phyloP scores from a whole-genome alignment of 768 basidiomycete genomes.

The Leccinum subtestaceum region DNA sequence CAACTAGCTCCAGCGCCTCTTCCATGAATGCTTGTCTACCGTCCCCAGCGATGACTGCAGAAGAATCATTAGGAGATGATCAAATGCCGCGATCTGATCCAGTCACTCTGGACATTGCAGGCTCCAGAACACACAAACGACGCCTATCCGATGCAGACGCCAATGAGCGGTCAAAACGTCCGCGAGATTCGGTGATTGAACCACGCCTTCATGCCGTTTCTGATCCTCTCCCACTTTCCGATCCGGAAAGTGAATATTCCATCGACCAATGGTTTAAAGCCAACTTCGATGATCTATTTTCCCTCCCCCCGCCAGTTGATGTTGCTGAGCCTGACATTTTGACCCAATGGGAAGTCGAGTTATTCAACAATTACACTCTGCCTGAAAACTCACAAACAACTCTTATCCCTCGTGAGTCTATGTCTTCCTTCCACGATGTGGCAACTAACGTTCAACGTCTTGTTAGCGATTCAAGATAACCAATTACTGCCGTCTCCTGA shows the following conservation, averaged over 20 bases:
- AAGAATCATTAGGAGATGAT: not conserved
- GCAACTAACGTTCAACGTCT: not conserved
- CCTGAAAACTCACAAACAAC: slow-evolving; percentile 2
- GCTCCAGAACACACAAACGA: slow-evolving; percentile 27
- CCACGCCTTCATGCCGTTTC: not conserved
- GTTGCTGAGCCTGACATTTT: slow-evolving; percentile 23
- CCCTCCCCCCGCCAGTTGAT: not conserved
- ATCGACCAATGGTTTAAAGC: slow-evolving; percentile 39
- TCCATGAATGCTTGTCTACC: not conserved
- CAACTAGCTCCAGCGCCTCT: not conserved
- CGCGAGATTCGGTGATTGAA: not conserved
- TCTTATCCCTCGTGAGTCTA: not conserved
- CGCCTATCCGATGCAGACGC: slow-evolving; percentile 5
- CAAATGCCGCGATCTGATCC: not conserved
- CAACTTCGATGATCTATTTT: slow-evolving; percentile 23
- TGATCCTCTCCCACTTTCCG: not conserved
- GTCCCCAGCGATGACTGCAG: not conserved
- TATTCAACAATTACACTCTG: slow-evolving; percentile 28
- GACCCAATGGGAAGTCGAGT: slow-evolving; percentile 30
- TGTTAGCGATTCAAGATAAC: not conserved
- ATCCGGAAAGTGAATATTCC: slow-evolving; percentile 16
- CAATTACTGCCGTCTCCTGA: not conserved
- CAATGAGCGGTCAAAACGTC: not conserved
- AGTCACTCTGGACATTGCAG: not conserved
- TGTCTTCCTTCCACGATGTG: not conserved